Evolutionary conservation across 345 rosid genomes (phyloP), one percentile per base, ranked within the genome.

Genomic region (Linum trigynum): DNA sequence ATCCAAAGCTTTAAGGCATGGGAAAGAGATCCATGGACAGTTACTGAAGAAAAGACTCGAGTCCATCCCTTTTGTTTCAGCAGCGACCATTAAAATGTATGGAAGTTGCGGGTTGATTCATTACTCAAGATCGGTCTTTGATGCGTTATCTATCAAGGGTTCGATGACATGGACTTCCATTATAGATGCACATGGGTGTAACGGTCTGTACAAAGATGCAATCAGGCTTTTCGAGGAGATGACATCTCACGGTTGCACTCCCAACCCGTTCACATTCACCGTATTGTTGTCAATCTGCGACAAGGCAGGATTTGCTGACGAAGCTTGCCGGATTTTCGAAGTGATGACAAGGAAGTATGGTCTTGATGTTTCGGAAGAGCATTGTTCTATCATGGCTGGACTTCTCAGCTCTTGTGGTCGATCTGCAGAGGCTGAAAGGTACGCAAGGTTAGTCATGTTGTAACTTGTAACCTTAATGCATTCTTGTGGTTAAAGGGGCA

Each of bases 121-220:
- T 53, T 61, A 70, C 63, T 96, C 96, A 53, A 77, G 72, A 70
- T 67, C 67, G 63, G 77, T 81, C 11, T 92, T 89, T 9, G 74
- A 82, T 67, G 65, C 82, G 2, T 78, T 89, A 69, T 64, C 78
- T 11, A 75, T 72, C 23, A 92, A 89, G 83, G 98, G 98, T 57
- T 75, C 88, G 36, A 50, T 83, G 78, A 76, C 85, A 39, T 86
- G 98, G 95, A 87, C 96, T 61, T 88, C 96, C 70, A 81, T 87
- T 64, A 75, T 92, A 69, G 92, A 89, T 51, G 85, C 89, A 9
- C 75, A 77, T 62, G 89, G 89, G 59, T 65, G 58, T 65, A 83
- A 74, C 62, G 78, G 70, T 62, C 74, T 65, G 60, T 74, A 67
- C 56, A 41, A 36, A 57, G 91, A 84, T 37, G 95, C 89, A 72